phyloP scores from a whole-genome alignment of 1,139 yeast genomes.

The Sugiyamaella pinicola region DNA sequence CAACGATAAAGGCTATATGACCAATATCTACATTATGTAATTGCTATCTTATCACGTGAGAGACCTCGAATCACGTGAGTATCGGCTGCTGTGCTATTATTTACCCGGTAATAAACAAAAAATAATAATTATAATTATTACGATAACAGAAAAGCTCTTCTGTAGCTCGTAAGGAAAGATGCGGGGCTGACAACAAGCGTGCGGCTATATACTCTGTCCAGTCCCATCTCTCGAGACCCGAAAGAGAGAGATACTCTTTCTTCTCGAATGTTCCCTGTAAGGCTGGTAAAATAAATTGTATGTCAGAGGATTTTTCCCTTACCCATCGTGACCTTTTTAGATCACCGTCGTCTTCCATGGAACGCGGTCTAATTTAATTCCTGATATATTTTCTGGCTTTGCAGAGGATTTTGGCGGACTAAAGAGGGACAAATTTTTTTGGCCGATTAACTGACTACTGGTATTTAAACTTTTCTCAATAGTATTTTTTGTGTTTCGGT shows the following conservation, averaged over 20 bases:
- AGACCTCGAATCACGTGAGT: no score
- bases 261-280: slow-evolving; percentile 17
- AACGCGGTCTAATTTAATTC: slow-evolving; percentile 6
- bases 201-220: background rate
- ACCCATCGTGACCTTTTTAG: background rate
- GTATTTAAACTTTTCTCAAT: background rate
- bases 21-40: no score
- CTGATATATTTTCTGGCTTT: background rate
- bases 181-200: background rate
- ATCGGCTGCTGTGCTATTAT: no score
- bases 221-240: no score
- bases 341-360: slow-evolving; percentile 8
- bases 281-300: background rate
- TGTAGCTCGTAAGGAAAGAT: background rate
- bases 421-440: no score
- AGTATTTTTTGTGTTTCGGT: background rate
- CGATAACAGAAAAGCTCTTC: no score
- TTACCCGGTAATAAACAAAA: no score
- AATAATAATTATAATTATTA: no score
- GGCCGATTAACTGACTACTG: background rate
- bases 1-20: background rate
- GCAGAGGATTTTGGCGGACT: background rate
- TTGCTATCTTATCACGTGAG: background rate
- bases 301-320: background rate
- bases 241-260: background rate